Percentiles rank a stretch among this genome's conserved stretches.
phyloP scores from a whole-genome alignment of 345 rosid species.

The Toxicodendron radicans region DNA sequence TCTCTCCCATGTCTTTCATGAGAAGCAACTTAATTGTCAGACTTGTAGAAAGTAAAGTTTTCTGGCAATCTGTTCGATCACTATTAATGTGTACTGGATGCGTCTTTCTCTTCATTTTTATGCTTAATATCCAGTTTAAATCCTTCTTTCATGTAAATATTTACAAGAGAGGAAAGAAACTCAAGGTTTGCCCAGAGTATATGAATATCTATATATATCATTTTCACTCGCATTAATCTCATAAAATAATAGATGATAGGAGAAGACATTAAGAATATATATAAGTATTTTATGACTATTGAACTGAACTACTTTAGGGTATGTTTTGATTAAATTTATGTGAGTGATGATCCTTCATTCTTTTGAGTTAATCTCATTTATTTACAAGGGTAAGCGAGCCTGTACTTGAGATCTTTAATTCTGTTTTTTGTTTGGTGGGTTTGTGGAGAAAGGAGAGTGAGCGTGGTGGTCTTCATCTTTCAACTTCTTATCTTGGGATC shows the following conservation, averaged over 20 bases:
- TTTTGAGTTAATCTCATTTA: not conserved
- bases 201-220: not conserved
- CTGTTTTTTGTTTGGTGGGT: not conserved
- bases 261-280: not conserved
- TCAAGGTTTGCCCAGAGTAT: not conserved
- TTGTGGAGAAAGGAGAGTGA: not conserved
- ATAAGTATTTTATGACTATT: not conserved
- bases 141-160: not conserved
- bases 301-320: not conserved
- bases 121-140: not conserved
- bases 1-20: not conserved
- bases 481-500: not conserved
- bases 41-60: conserved; percentile 13
- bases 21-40: conserved; percentile 10
- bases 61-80: conserved; percentile 14
- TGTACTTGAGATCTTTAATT: not conserved
- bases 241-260: not conserved
- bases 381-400: not conserved
- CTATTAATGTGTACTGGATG: not conserved
- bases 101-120: not conserved
- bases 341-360: not conserved
- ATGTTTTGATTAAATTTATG: conserved; percentile 5
- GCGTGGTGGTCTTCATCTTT: not conserved
- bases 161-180: not conserved
- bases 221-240: not conserved